phyloP scores from a whole-genome alignment of 2,329 filamentous ascomycete genomes.

The Zalaria obscura region DNA sequence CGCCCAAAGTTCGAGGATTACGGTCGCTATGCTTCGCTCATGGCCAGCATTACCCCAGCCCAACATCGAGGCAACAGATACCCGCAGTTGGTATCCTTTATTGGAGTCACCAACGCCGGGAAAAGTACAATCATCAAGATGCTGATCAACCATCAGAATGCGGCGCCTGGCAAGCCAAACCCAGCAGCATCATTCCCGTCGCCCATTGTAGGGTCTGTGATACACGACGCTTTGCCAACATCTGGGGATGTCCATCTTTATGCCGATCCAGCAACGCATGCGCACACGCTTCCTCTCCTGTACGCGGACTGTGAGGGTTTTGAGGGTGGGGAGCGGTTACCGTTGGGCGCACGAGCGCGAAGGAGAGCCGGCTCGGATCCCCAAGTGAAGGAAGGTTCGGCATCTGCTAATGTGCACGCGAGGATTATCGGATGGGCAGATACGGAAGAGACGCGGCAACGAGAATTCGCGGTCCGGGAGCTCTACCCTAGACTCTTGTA shows the following conservation, averaged over 20 bases:
- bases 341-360: conserved; percentile 11
- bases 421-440: conserved; percentile 15
- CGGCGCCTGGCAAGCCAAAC: conserved; percentile 12
- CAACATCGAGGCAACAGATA: conserved; percentile 1
- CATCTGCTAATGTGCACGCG: conserved; percentile 7
- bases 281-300: conserved; percentile 23
- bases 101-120: conserved; percentile 19
- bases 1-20: conserved; percentile 19
- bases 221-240: conserved; percentile 23
- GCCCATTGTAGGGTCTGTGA: conserved; percentile 7
- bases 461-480: conserved; percentile 18
- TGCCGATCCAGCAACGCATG: conserved; percentile 26
- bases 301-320: conserved; percentile 37
- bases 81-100: conserved; percentile 8
- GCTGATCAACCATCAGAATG: conserved; percentile 22
- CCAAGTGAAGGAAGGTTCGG: neutral
- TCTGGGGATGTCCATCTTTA: conserved; percentile 38
- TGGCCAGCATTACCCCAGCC: conserved; percentile 15
- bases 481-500: conserved; percentile 23
- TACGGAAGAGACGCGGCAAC: conserved; percentile 7
- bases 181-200: conserved; percentile 14
- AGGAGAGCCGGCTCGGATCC: conserved; percentile 1
- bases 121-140: conserved; percentile 34
- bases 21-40: conserved; percentile 26
- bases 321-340: conserved; percentile 29